phyloP scores from a whole-genome alignment of 768 basidiomycete species.

The Rhizopogon vesiculosus region DNA sequence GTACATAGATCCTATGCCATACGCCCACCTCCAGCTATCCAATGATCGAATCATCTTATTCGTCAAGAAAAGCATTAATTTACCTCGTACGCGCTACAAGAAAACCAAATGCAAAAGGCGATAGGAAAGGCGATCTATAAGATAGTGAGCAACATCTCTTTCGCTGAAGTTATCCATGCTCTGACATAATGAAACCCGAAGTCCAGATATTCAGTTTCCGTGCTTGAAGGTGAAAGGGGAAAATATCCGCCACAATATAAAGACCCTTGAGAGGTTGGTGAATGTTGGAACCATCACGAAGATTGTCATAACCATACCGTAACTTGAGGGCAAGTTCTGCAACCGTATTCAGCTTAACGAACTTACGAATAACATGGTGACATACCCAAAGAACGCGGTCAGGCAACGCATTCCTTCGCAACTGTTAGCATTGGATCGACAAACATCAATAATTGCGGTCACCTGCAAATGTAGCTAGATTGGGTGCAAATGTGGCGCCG shows the following conservation, averaged over 20 bases:
- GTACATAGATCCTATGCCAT: slow-evolving; percentile 48
- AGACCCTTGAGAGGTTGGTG: slow-evolving; percentile 27
- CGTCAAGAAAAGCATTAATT: background rate
- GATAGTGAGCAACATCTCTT: slow-evolving; percentile 27
- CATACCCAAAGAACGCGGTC: slow-evolving; percentile 27
- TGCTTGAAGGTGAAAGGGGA: slow-evolving; percentile 51
- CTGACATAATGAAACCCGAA: slow-evolving; percentile 45
- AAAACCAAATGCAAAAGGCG: slow-evolving; percentile 26
- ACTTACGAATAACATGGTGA: background rate
- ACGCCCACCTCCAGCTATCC: slow-evolving; percentile 45
- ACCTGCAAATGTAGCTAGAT: slow-evolving; percentile 44
- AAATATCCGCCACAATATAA: slow-evolving; percentile 45
- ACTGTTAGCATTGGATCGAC: background rate
- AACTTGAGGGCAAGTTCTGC: slow-evolving; percentile 47
- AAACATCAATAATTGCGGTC: slow-evolving; percentile 8
- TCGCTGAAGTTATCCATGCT: slow-evolving; percentile 35
- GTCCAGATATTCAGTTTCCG: slow-evolving; percentile 52
- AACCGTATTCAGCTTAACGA: background rate
- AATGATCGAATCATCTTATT: background rate
- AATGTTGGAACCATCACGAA: background rate
- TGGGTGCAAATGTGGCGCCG: slow-evolving; percentile 50
- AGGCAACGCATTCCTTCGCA: slow-evolving; percentile 26
- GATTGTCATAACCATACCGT: slow-evolving; percentile 25
- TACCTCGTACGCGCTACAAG: slow-evolving; percentile 21
- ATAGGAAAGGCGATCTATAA: slow-evolving; percentile 28